These are phyloP conservation scores for Psilocybe cyanescens DNA, from an alignment of 768 basidiomycete genomes.

Conservation along the genomic window DNA sequence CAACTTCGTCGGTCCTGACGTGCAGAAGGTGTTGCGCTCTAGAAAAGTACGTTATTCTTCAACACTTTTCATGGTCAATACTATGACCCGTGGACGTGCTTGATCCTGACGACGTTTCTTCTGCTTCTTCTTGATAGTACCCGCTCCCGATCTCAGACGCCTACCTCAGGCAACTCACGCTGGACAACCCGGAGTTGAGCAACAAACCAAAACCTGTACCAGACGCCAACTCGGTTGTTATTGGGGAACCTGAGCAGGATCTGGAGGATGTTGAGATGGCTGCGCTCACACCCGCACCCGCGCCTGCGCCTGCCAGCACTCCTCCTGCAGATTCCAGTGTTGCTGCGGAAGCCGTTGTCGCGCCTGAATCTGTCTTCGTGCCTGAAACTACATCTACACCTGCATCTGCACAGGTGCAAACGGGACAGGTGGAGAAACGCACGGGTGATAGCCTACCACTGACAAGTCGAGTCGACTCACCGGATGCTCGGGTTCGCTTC, in stretches of 20 bases:
- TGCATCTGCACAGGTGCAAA: slow-evolving; percentile 19
- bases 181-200: slow-evolving; percentile 31
- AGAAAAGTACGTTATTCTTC: slow-evolving; percentile 57
- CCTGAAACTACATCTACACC: not conserved
- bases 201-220: slow-evolving; percentile 26
- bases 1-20: slow-evolving; percentile 65
- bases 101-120: too few species aligned
- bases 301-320: not conserved
- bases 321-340: not conserved
- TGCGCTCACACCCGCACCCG: not conserved
- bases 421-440: slow-evolving; percentile 29
- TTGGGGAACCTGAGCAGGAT: slow-evolving; percentile 45
- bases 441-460: slow-evolving; percentile 33
- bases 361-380: not conserved
- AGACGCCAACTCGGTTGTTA: slow-evolving; percentile 29
- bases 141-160: slow-evolving; percentile 62
- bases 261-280: slow-evolving; percentile 28
- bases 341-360: not conserved
- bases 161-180: slow-evolving; percentile 60
- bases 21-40: slow-evolving; percentile 63
- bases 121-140: slow-evolving; percentile 46
- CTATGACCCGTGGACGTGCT: too few species aligned
- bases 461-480: slow-evolving; percentile 49
- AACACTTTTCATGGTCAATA: not conserved
- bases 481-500: slow-evolving; percentile 73